A percentile compares a stretch with the other conserved stretches of the same genome.
phyloP scores from a whole-genome alignment of 306 rosid species.

The Glycine latifolia region DNA sequence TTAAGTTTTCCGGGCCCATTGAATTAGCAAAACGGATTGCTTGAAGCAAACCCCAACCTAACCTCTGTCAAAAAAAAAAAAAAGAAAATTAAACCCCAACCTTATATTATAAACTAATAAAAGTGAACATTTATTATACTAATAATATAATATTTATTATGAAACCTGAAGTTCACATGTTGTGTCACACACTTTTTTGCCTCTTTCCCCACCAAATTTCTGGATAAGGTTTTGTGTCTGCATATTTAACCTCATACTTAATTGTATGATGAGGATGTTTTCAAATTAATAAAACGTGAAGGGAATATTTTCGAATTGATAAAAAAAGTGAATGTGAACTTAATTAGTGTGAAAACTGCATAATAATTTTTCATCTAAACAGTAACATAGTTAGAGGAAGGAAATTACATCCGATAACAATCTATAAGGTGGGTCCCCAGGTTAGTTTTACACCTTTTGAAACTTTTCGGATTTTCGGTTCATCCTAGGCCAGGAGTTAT shows the following conservation, averaged over 20 bases:
- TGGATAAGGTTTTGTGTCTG: neutral
- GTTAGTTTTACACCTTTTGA: neutral
- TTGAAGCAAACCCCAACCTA: too few relatives aligned
- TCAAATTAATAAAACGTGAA: neutral
- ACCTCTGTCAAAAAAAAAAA: too few relatives aligned
- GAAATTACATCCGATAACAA: neutral
- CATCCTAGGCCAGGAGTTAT: too few relatives aligned
- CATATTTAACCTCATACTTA: neutral
- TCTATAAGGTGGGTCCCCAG: neutral
- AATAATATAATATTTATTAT: too few relatives aligned
- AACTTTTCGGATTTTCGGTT: too few relatives aligned
- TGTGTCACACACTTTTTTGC: neutral
- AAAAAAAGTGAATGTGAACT: neutral
- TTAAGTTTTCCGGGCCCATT: too few relatives aligned
- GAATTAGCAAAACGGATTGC: too few relatives aligned
- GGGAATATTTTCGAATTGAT: too few relatives aligned
- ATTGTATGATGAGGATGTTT: neutral
- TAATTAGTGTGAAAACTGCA: neutral
- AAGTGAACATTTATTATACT: too few relatives aligned
- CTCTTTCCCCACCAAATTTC: neutral
- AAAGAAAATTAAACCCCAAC: too few relatives aligned
- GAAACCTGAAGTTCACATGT: neutral
- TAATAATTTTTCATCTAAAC: too few relatives aligned
- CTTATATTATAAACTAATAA: too few relatives aligned
- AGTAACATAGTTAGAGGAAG: neutral